Percentiles rank a stretch among this genome's conserved stretches.
Evolutionary conservation across 2,329 filamentous ascomycete genomes (phyloP).

Genomic region (Ilyonectria robusta): DNA sequence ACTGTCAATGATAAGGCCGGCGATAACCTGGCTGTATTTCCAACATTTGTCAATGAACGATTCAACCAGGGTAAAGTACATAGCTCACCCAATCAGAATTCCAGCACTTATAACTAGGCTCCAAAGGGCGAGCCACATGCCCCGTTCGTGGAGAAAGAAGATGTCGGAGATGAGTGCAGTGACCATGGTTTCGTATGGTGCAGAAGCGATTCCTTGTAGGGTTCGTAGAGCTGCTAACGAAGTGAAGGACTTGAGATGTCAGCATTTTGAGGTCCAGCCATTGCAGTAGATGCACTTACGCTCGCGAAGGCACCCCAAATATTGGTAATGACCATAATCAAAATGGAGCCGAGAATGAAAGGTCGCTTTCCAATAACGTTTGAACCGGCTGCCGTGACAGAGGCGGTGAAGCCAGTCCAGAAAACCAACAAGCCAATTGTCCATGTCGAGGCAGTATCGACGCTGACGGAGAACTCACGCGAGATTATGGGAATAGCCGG

Average conservation of each 20-base stretch:
- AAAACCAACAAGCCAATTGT: slow-evolving; percentile 14
- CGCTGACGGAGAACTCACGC: slow-evolving; percentile 9
- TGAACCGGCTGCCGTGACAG: slow-evolving; percentile 10
- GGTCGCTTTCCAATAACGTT: slow-evolving; percentile 10
- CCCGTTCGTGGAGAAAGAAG: slow-evolving; percentile 16
- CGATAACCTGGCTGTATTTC: slow-evolving; percentile 6
- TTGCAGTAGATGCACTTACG: background rate
- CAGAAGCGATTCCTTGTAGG: slow-evolving; percentile 9
- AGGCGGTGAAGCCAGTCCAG: slow-evolving; percentile 18
- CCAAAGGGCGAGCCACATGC: slow-evolving; percentile 9
- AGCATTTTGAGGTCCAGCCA: background rate
- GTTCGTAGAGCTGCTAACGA: slow-evolving; percentile 15
- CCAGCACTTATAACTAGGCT: slow-evolving; percentile 11
- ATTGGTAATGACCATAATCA: slow-evolving; percentile 16
- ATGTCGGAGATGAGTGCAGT: slow-evolving; percentile 3
- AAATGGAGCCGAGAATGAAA: slow-evolving; percentile 12
- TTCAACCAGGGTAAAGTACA: background rate
- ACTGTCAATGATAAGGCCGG: slow-evolving; percentile 13
- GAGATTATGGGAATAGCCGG: slow-evolving; percentile 10
- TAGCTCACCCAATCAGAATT: slow-evolving; percentile 1
- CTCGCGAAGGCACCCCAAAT: slow-evolving; percentile 13
- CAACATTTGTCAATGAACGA: background rate
- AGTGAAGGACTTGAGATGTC: background rate
- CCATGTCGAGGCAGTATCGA: slow-evolving; percentile 15
- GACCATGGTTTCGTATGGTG: slow-evolving; percentile 12